Evolutionary conservation across 73 alveolate genomes (phyloP), one percentile per base, ranked within the genome.

Genomic region (Durusdinium trenchii): DNA sequence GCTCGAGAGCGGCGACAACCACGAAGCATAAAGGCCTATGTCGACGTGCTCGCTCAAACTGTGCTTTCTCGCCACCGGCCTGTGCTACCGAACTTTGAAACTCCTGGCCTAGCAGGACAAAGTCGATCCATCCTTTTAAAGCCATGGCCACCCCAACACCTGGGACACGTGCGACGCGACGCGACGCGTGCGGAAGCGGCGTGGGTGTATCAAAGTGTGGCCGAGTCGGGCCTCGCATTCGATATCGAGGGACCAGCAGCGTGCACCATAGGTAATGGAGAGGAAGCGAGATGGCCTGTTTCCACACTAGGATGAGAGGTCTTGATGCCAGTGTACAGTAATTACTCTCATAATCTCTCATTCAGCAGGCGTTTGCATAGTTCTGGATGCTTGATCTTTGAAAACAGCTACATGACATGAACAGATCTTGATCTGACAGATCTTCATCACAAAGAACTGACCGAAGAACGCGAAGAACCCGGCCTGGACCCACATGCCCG

Each of bases 401-500:
- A 23, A 23, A 23, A 60, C 18, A 60, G 30, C 73, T 60, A 60
- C 18, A 23, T 23, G 69, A 12, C 23, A 57, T 16, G 23, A 57
- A 57, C 23, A 12, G 69, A 57, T 57, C 69, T 57, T 12, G 23
- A 57, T 12, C 69, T 57, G 12, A 57, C 12, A 57, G 23, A 16
- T 57, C 69, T 57, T 23, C 69, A 57, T 57, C 32, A 60, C 73
- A 23, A 62, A 12, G 36, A 23, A 10, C 38, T 4, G 76, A 62
- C 32, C 40, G 76, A 6, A 12, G 43, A 5, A 7, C 32, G 76
- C 6, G 45, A 16, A 64, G 43, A 12, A 32, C n/a, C 18, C 6
- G 52, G 91, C 91, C 91, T 81, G 91, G 12, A 81, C 91, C 71
- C 46, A 81, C 91, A 81, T 81, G 20, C 91, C 91, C n/a, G 91